A percentile compares a stretch with the other conserved stretches of the same genome.
Evolutionary conservation across 768 basidiomycete genomes (phyloP).

Genomic region (Kwoniella newhampshirensis): DNA sequence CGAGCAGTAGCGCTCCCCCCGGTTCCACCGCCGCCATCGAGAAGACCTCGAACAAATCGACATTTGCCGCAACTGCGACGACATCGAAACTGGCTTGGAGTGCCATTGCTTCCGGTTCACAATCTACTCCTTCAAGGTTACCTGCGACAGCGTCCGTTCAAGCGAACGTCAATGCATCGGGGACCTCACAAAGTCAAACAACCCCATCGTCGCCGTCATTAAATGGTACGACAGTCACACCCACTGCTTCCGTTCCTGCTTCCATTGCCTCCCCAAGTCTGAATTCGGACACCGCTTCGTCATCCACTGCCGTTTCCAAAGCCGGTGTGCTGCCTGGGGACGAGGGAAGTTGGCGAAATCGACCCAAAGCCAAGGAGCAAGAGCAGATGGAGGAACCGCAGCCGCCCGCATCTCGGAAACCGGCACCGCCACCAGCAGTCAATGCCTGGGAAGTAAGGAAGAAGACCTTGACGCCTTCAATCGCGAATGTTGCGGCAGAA

Average conservation of each 20-base stretch:
- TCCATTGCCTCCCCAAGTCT: slow-evolving; percentile 13
- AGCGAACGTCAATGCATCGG: background rate
- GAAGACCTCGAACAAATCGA: slow-evolving; percentile 3
- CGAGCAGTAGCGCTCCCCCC: background rate
- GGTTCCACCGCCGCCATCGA: slow-evolving; percentile 1
- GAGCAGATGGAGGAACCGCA: slow-evolving; percentile 2
- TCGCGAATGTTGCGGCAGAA: too few relatives aligned
- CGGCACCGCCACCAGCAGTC: slow-evolving; percentile 27
- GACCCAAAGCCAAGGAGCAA: slow-evolving; percentile 4
- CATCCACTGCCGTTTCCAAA: slow-evolving; percentile 19
- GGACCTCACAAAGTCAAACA: slow-evolving; percentile 1
- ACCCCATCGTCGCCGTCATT: slow-evolving; percentile 26
- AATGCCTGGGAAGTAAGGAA: slow-evolving; percentile 47
- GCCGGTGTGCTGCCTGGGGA: slow-evolving; percentile 19
- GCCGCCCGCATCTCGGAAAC: slow-evolving; percentile 6
- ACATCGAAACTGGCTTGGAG: slow-evolving; percentile 24
- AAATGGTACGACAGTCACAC: slow-evolving; percentile 26
- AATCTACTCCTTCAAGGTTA: background rate
- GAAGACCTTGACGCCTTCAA: slow-evolving; percentile 20
- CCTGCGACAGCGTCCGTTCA: background rate
- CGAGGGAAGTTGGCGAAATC: slow-evolving; percentile 31
- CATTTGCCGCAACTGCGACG: background rate
- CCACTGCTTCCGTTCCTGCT: slow-evolving; percentile 12
- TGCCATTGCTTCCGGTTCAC: slow-evolving; percentile 4
- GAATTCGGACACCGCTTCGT: slow-evolving; percentile 17